phyloP scores from a whole-genome alignment of 345 rosid genomes.

The Populus davidiana region DNA sequence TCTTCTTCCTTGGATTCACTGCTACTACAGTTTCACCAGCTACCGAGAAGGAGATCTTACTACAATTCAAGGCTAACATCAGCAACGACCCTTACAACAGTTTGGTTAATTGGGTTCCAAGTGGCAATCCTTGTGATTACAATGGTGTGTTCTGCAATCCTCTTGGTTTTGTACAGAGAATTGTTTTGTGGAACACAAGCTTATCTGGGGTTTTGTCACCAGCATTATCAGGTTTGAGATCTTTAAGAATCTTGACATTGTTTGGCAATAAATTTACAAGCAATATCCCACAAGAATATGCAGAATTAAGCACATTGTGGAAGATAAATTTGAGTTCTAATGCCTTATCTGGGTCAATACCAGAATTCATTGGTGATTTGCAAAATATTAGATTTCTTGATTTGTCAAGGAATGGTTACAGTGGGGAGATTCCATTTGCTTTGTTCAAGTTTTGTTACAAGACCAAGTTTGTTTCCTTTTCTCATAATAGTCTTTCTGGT shows the following conservation, averaged over 20 bases:
- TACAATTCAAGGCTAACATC: conserved; percentile 73
- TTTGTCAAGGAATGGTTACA: conserved; percentile 70
- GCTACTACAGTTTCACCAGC: conserved; percentile 34
- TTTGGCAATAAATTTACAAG: conserved; percentile 83
- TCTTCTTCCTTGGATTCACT: conserved; percentile 31
- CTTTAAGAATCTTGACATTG: conserved; percentile 75
- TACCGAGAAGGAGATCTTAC: conserved; percentile 67
- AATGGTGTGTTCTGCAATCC: conserved; percentile 72
- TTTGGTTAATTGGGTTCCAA: conserved; percentile 61
- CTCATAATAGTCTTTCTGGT: conserved; percentile 72
- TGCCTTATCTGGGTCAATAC: conserved; percentile 80
- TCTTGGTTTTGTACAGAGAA: conserved; percentile 67
- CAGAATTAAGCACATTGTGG: conserved; percentile 63
- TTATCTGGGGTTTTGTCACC: conserved; percentile 67
- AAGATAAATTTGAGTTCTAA: conserved; percentile 92
- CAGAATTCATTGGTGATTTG: conserved; percentile 78
- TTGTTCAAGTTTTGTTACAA: conserved; percentile 68
- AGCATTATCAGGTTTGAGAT: conserved; percentile 66
- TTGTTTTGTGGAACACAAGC: conserved; percentile 84
- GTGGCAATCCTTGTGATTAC: conserved; percentile 63
- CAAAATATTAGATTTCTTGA: conserved; percentile 84
- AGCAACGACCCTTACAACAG: conserved; percentile 62
- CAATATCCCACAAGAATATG: conserved; percentile 71
- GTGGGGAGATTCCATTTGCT: conserved; percentile 61
- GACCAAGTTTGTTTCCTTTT: conserved; percentile 72